Conservation (phyloP, 164 flowering plant species). For the Houttuynia cordata region DNA sequence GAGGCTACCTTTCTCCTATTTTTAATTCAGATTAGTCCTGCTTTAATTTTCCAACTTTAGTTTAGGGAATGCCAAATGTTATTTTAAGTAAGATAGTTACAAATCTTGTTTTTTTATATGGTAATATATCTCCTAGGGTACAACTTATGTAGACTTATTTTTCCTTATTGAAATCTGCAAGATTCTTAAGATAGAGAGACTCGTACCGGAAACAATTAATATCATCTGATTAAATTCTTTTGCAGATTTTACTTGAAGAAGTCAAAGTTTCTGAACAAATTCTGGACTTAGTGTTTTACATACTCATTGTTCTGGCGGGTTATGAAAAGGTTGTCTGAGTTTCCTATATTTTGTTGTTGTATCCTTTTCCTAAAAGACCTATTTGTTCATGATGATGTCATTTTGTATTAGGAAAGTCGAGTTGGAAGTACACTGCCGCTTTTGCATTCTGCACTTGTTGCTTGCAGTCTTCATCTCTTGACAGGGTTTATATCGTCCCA, state of each 20-base stretch:
- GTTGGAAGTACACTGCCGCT: slow-evolving; percentile 27
- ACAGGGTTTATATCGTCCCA: slow-evolving; percentile 68
- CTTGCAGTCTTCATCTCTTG: slow-evolving; percentile 63
- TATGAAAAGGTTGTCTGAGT: slow-evolving; percentile 45
- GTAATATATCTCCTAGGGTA: no score
- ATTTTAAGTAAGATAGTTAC: neutral
- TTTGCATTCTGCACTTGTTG: slow-evolving; percentile 65
- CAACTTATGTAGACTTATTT: neutral
- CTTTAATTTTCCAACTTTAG: neutral
- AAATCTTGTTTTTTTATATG: neutral
- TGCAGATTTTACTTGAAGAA: slow-evolving; percentile 87
- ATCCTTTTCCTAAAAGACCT: slow-evolving; percentile 1
- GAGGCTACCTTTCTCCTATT: no score
- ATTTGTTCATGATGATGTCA: slow-evolving; percentile 1
- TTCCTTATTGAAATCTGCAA: neutral
- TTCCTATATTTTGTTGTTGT: slow-evolving; percentile 2
- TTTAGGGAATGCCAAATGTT: neutral
- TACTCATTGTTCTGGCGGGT: slow-evolving; percentile 44
- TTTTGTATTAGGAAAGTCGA: slow-evolving; percentile 36
- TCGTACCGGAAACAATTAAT: neutral
- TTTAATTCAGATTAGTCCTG: neutral
- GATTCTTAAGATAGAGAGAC: neutral
- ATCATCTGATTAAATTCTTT: neutral
- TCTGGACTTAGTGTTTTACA: slow-evolving; percentile 69
- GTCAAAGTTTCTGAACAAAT: slow-evolving; percentile 72